Base-by-base conservation (phyloP, 148 eudicot genomes). In the Fagopyrum tataricum region DNA sequence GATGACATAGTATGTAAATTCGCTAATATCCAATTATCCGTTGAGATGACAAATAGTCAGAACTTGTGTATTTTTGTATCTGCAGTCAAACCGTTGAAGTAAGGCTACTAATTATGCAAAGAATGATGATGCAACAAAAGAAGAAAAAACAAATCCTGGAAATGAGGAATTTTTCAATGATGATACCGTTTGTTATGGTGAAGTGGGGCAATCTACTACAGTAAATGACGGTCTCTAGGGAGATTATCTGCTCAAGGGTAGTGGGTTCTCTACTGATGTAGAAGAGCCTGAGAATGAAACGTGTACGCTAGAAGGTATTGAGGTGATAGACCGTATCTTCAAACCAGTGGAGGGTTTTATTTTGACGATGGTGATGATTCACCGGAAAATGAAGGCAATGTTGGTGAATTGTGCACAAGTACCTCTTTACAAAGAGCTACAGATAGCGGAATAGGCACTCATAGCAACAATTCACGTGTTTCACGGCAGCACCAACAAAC, bases 311-410 rank as follows among this genome's bases (percentile, higher is more conserved):
- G 81, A 76, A 56, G 77, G 46, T 51, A 21, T 41, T 31, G 78
- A 76, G 58, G 80, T 31, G 84, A 83, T 41, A 52, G 84, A 17
- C 90, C 83, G 18, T 86, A 84, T 81, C 86, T 91, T 67, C 76
- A 82, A 71, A 79, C 79, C 67, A 90, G 93, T 13, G 93, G 96
- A 75, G 98, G 98, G 41, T 91, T 93, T 81, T 87, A 96, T 80
- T 58, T 82, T 74, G 87, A 82, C 13, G 93, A 88, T 44, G 84
- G 64, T 14, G 39, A 66, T 71, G 69, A 78, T 7, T 40, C 59
- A 58, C 40, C 6, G 44, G 67, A 40, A 40, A n/a, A 17, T 41
- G 75, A 73, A 58, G 26, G 17, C 44, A 56, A 68, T 56, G 39
- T 3, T 52, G 67, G 59, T 77, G 24, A 52, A 7, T 37, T 37